Base-by-base conservation (phyloP, 768 basidiomycete species). In the Boletus eberwhitei region DNA sequence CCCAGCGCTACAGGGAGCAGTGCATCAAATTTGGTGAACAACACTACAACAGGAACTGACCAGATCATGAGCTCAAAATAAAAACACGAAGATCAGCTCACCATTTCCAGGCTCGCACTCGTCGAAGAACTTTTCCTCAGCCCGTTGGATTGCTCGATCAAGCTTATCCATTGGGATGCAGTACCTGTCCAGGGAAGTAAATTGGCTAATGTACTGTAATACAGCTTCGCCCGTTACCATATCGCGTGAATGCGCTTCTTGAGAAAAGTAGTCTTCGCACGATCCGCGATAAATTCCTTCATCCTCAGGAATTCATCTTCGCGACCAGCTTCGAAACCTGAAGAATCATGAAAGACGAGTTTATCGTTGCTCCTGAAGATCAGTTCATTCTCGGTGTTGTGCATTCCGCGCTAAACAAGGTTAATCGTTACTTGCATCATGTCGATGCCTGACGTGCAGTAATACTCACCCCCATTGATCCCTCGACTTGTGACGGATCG, bases 201-300 rank as follows among this genome's bases (percentile, higher is more conserved):
- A 24, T 53, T 8, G 1, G 16, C 6, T 5, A 19, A 44, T 6
- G 16, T 14, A 26, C 17, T 4, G 4, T n/a, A 2, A 29, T 5
- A 24, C 14, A 24, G 8, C 24, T 26, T n/a, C 31, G 8, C 34
- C 19, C 22, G 4, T 24, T 19, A 43, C 56, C 56, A 57, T 22
- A 57, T 57, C 11, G 46, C 47, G 2, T 57, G 55, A 21, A 57
- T 17, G 12, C 47, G 52, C 7, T 57, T 49, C 36, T 57, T 44
- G 47, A 57, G 53, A 22, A 26, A 1, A 1, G 41, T 24, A 1
- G 47, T 55, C 19, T 55, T 31, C 0, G 47, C 56, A n/a, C 55
- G 45, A 16, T 54, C 52, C 2, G 14, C 24, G 16, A 54, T 54
- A 19, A 56, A 56, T 3, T 55, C 21, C 42, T 57, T 57, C 47